Evolutionary conservation across 1,284 basidiomycete species (phyloP), one percentile per base, ranked within the genome.

Genomic region (Rhodotorula sp.): DNA sequence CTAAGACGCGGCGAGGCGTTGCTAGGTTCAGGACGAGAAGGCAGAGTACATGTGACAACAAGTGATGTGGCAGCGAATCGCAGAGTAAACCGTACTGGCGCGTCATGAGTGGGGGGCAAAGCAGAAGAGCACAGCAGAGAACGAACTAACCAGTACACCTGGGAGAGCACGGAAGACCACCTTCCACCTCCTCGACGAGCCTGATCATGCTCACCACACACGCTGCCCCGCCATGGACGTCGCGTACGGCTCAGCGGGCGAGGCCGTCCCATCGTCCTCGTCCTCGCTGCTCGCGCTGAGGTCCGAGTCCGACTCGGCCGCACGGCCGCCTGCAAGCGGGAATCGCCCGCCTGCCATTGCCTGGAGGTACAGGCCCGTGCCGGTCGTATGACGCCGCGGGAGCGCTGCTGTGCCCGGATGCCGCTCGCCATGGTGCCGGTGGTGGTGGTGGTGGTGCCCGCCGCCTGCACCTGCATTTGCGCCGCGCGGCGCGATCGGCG

Each of bases 311-410:
- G 36, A 44, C 19, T 62, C 66, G 50, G 5, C 51, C 44, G 19
- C 44, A 21, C 44, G 44, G 21, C 59, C 32, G 25, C n/a, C 13
- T 4, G 53, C 36, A 12, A 29, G n/a, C 36, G 44, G 34, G 44
- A 50, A 50, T 37, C 22, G 19, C 13, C 54, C 67, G 8, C 55
- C 54, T 22, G 44, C 29, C 32, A 27, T 27, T 54, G 61, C 66
- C 15, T 64, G 64, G 53, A 74, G 70, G 61, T 74, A 74, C 59
- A 74, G 48, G 1, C 72, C 72, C 39, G 72, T 71, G 1, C 72
- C 72, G 21, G 72, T 74, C 29, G 72, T 74, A 34, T 74, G 72
- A 2, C 72, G 63, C 7, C 72, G 60, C 25, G 61, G 54, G 32
- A 67, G 61, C 15, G 48, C 32, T 0, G 46, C 61, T 0, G 48